Percentiles rank a stretch among this genome's conserved stretches.
Evolutionary conservation across 2,329 filamentous ascomycete species (phyloP).

Genomic region (Aspergillus sp.): DNA sequence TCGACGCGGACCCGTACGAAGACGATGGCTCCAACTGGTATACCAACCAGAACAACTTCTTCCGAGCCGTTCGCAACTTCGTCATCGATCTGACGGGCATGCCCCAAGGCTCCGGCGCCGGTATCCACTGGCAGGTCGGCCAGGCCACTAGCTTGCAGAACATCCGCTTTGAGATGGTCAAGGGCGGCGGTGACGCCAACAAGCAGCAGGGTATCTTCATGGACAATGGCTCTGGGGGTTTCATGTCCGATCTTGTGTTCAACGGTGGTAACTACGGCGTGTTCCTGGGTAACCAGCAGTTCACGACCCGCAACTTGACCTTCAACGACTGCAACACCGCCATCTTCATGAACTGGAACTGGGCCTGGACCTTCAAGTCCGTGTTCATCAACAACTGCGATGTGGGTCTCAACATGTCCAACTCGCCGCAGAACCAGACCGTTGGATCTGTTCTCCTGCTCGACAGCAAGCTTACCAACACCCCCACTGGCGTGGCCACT

Average conservation of each 20-base stretch:
- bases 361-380: slow-evolving; percentile 79
- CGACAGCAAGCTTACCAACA: slow-evolving; percentile 77
- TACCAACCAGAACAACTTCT: slow-evolving; percentile 81
- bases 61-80: slow-evolving; percentile 79
- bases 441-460: slow-evolving; percentile 83
- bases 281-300: slow-evolving; percentile 84
- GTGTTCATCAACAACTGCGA: slow-evolving; percentile 70
- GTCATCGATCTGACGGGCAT: slow-evolving; percentile 71
- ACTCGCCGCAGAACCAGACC: slow-evolving; percentile 63
- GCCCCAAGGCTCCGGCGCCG: slow-evolving; percentile 61
- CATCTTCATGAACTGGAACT: slow-evolving; percentile 90
- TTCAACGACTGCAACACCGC: slow-evolving; percentile 82
- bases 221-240: slow-evolving; percentile 81
- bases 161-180: slow-evolving; percentile 76
- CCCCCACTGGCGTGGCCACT: slow-evolving; percentile 73
- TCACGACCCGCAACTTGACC: slow-evolving; percentile 77
- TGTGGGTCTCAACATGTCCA: slow-evolving; percentile 78
- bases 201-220: slow-evolving; percentile 77
- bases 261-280: slow-evolving; percentile 76
- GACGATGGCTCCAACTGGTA: slow-evolving; percentile 69
- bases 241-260: slow-evolving; percentile 80
- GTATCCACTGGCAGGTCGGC: slow-evolving; percentile 84
- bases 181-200: slow-evolving; percentile 63
- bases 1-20: slow-evolving; percentile 85
- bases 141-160: slow-evolving; percentile 80